Evolutionary conservation across 2,329 filamentous ascomycete genomes (phyloP), one percentile per base, ranked within the genome.

Genomic region (Ascosphaera pollenicola): DNA sequence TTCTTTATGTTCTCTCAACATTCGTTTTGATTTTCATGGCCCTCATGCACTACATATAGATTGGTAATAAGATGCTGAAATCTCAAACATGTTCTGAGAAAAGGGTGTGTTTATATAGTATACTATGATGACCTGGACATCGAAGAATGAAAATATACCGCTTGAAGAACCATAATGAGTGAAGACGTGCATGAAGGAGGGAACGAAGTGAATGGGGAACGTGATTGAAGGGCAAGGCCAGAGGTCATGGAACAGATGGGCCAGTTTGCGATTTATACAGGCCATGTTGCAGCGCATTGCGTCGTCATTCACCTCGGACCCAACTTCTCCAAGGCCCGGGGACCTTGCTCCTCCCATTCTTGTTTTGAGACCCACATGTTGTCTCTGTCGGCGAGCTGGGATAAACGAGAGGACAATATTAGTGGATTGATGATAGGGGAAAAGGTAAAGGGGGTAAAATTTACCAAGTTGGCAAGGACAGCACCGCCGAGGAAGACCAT

Each of bases 401-500:
- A 7, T 13, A 30, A 41, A 47, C 41, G 44, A 44, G 16, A 28
- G 35, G n/a, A 21, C 17, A 17, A 30, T 38, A 17, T 28, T 7
- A 28, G 24, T 13, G 13, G 13, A 31, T 6, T 17, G n/a, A 3
- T 19, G 6, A 8, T 17, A 8, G 8, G 36, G 24, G 18, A 10
- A 3, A 16, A 17, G 31, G 21, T 31, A 19, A 30, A 13, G 19
- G 18, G 10, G 13, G 26, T 5, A 26, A 19, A 17, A 57, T 66
- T 55, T 61, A 72, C 68, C 59, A 98, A 91, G 57, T 95, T 95
- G 50, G 89, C 89, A 51, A 98, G 66, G 45, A 98, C 89, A 18
- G 89, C 89, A 50, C 89, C 89, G 42, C 89, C 89, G 41, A 98
- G 63, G 69, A 98, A 95, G n/a, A 98, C 89, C 85, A 98, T 95